A percentile compares a stretch with the other conserved stretches of the same genome.
Evolutionary conservation across 2,329 filamentous ascomycete genomes (phyloP).

Genomic region (Thielaviopsis musarum): DNA sequence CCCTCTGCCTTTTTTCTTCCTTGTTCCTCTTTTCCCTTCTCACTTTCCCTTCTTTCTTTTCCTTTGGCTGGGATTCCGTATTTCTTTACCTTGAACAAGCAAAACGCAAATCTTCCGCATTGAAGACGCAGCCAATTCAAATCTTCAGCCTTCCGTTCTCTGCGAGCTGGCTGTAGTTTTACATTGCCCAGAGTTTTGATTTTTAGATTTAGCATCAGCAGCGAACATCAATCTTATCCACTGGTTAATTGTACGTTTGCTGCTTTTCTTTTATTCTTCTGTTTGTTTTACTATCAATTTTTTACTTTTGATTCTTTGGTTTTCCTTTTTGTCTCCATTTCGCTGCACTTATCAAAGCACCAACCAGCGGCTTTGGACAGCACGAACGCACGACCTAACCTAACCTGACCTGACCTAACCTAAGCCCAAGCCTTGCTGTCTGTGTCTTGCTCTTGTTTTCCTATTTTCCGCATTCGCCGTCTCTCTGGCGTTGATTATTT

Average conservation of each 20-base stretch:
- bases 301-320: neutral
- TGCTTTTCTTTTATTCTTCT: constrained; percentile 9
- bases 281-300: constrained; percentile 13
- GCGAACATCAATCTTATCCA: no score
- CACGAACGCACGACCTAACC: neutral
- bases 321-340: neutral
- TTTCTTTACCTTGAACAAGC: no score
- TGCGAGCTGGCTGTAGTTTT: no score
- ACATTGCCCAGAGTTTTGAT: no score
- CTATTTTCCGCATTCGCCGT: neutral
- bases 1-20: constrained; percentile 6
- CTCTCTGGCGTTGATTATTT: neutral
- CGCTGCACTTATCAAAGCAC: neutral
- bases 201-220: no score
- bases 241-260: no score
- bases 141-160: constrained; percentile 12
- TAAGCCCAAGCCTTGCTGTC: neutral
- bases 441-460: neutral
- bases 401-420: neutral
- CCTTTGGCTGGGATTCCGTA: no score
- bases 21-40: constrained; percentile 17
- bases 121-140: constrained; percentile 5
- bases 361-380: neutral
- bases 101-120: no score
- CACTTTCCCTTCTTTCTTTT: constrained; percentile 17